phyloP scores from a whole-genome alignment of 208 protist genomes.

The Trichomonas vaginalis region DNA sequence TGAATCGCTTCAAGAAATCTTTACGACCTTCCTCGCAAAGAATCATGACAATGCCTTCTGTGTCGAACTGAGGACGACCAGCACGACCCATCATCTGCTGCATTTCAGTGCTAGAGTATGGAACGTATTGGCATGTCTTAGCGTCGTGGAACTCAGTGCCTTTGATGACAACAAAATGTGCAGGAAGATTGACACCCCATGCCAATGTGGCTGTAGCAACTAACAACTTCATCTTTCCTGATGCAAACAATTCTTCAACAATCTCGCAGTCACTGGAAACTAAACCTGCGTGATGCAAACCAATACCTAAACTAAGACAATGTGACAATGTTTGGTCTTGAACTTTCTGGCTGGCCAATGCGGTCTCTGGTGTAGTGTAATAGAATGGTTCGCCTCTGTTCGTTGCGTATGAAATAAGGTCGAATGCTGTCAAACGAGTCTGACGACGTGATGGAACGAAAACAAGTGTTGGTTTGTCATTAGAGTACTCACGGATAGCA shows the following conservation, averaged over 20 bases:
- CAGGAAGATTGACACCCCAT: conserved; percentile 99
- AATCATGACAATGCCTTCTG: conserved; percentile 60
- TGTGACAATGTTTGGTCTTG: conserved; percentile 49
- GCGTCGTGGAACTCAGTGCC: conserved; percentile 97
- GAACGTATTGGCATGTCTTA: conserved; percentile 79
- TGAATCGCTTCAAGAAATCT: conserved; percentile 88
- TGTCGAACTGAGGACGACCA: conserved; percentile 65
- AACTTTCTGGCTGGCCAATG: not conserved
- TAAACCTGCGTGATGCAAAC: conserved; percentile 93
- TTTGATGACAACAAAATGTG: conserved; percentile 98
- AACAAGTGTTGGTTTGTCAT: conserved; percentile 82
- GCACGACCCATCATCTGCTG: conserved; percentile 98
- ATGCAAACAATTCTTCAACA: conserved; percentile 35
- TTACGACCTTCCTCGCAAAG: conserved; percentile 89
- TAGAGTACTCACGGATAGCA: conserved; percentile 45
- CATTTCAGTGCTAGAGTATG: conserved; percentile 96
- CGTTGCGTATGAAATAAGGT: conserved; percentile 9
- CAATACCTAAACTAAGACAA: conserved; percentile 89
- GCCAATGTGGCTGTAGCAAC: conserved; percentile 97
- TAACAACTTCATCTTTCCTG: conserved; percentile 44
- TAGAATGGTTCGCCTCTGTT: not conserved
- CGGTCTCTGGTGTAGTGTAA: not conserved
- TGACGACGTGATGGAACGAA: conserved; percentile 91
- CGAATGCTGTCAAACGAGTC: not conserved
- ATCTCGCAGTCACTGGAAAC: conserved; percentile 46